phyloP scores from a whole-genome alignment of 208 protist genomes.

The Wallacemonas sp. region DNA sequence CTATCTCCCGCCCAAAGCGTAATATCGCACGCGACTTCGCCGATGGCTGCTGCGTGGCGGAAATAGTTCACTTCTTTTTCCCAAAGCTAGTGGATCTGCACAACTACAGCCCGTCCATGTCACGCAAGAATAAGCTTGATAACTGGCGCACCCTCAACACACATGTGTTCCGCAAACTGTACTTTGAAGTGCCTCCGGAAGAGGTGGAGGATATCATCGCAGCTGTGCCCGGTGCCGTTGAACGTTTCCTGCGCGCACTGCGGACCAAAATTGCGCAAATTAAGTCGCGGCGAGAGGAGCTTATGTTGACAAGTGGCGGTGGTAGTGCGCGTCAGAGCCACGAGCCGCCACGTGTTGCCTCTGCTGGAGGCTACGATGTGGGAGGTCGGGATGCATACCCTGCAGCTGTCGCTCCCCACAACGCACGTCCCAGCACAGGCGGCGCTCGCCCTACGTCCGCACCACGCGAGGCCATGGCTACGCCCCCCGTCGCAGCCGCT shows the following conservation, averaged over 20 bases:
- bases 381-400: neutral
- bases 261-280: slow-evolving; percentile 90
- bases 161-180: slow-evolving; percentile 94
- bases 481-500: no score
- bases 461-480: no score
- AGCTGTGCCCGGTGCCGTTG: slow-evolving; percentile 91
- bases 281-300: slow-evolving; percentile 50
- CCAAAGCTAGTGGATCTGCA: slow-evolving; percentile 97
- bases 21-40: slow-evolving; percentile 98
- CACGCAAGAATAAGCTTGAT: slow-evolving; percentile 90
- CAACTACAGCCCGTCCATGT: slow-evolving; percentile 96
- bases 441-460: neutral
- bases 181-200: slow-evolving; percentile 86
- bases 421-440: neutral
- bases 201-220: slow-evolving; percentile 91
- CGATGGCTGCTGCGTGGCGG: slow-evolving; percentile 97
- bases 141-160: slow-evolving; percentile 97
- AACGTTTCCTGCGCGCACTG: slow-evolving; percentile 93
- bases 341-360: no score
- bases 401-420: neutral
- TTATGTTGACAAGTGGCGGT: slow-evolving; percentile 11
- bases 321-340: neutral
- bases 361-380: neutral
- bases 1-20: slow-evolving; percentile 95
- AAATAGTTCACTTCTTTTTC: slow-evolving; percentile 97